A percentile compares a stretch with the other conserved stretches of the same genome.
phyloP scores from a whole-genome alignment of 1,284 basidiomycete genomes.

The Naganishia albida region DNA sequence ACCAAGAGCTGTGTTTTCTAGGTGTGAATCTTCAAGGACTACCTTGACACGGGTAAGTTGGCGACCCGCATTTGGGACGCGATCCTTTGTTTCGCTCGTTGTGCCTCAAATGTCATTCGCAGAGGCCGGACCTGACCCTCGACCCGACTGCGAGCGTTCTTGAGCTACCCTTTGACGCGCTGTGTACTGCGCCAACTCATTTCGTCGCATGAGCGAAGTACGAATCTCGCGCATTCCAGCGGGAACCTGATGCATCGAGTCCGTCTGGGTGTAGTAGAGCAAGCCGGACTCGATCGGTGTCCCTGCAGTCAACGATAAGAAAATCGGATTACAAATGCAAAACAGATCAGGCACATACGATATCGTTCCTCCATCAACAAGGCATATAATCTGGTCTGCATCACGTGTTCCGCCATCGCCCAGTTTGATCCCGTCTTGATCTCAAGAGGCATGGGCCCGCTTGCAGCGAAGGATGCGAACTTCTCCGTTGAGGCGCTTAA shows the following conservation, averaged over 20 bases:
- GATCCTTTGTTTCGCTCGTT: background rate
- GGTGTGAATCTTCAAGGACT: slow-evolving; percentile 33
- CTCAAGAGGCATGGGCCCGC: slow-evolving; percentile 74
- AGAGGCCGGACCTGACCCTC: background rate
- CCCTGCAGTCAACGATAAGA: slow-evolving; percentile 42
- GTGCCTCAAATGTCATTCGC: background rate
- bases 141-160: background rate
- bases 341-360: slow-evolving; percentile 53
- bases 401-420: slow-evolving; percentile 85
- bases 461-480: slow-evolving; percentile 29
- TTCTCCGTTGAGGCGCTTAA: slow-evolving; percentile 37
- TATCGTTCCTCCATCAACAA: slow-evolving; percentile 88
- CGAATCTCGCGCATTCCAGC: slow-evolving; percentile 77
- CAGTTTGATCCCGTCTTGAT: slow-evolving; percentile 87
- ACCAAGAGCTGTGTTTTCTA: slow-evolving; percentile 4
- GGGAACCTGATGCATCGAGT: slow-evolving; percentile 80
- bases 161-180: slow-evolving; percentile 39
- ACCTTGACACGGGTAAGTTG: slow-evolving; percentile 26
- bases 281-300: slow-evolving; percentile 64
- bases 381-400: slow-evolving; percentile 97
- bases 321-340: slow-evolving; percentile 34
- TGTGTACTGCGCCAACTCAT: slow-evolving; percentile 80
- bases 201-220: slow-evolving; percentile 75
- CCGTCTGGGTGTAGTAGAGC: slow-evolving; percentile 89
- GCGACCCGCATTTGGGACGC: too few relatives aligned